Evolutionary conservation across 768 basidiomycete genomes (phyloP), one percentile per base, ranked within the genome.

Genomic region (Phaeotremella skinneri): DNA sequence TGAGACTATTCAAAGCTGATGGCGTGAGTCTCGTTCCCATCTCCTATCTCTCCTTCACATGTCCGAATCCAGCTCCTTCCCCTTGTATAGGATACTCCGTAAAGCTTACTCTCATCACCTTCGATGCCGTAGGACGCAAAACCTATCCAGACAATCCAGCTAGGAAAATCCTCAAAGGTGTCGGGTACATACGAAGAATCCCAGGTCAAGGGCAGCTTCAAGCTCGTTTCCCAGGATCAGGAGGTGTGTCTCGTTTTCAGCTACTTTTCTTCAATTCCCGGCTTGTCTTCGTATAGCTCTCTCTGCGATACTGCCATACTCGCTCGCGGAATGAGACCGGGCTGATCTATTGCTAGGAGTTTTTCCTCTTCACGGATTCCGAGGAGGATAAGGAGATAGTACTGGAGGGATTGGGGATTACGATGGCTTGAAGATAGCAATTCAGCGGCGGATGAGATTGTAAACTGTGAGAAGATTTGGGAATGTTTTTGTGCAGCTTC

Each of bases 151-250:
- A 57, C 53, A 9, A 71, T 74, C 4, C 55, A 49, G 17, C 52
- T 74, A 9, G 59, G 56, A 3, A 25, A n/a, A 1, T 34, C 32
- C 0, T 32, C 63, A 5, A 51, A 45, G 14, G 47, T 74, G 1
- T 56, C 61, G 2, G 60, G 64, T 37, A 58, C 51, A 42, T 74
- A 74, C 52, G 72, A 74, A 30, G 72, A 74, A 49, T 58, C 57
- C 21, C 69, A 71, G 45, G 68, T 74, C 6, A 68, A 74, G 41
- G 72, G 58, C 14, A 74, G 72, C 41, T 74, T 68, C 53, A 74
- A 69, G 52, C 55, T 74, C 41, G 39, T 60, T 16, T 59, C 65
- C 9, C 50, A 50, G 63, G 29, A 56, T 16, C 55, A 52, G 49
- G 71, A 73, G 60, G 66, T 70, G 55, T 9, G 23, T 14, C 25